Evolutionary conservation across 1,284 basidiomycete genomes (phyloP).

Genomic region (Cutaneotrichosporon sp.): DNA sequence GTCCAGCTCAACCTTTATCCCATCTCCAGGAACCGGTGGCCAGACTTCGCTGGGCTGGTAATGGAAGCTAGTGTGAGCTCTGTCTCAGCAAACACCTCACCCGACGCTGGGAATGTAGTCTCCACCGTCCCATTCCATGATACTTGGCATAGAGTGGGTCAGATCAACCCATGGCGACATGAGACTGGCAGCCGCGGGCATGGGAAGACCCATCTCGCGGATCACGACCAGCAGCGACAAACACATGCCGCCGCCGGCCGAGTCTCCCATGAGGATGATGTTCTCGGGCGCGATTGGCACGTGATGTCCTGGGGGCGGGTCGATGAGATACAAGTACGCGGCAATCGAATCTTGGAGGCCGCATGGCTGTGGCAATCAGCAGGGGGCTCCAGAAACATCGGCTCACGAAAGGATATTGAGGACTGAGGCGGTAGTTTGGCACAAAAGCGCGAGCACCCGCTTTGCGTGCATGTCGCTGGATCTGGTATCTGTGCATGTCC

Average conservation of each 20-base stretch:
- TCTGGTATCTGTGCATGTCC: conserved; percentile 62
- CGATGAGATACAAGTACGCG: conserved; percentile 65
- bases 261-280: conserved; percentile 85
- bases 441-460: conserved; percentile 76
- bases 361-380: conserved; percentile 55
- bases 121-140: conserved; percentile 53
- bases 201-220: conserved; percentile 76
- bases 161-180: conserved; percentile 91
- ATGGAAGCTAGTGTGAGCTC: conserved; percentile 43
- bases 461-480: conserved; percentile 85
- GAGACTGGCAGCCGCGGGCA: conserved; percentile 78
- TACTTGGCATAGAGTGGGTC: conserved; percentile 88
- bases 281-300: conserved; percentile 72
- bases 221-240: conserved; percentile 83
- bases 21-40: conserved; percentile 47
- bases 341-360: conserved; percentile 53
- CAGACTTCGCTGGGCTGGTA: conserved; percentile 51
- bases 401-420: conserved; percentile 94
- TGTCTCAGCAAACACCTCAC: conserved; percentile 25
- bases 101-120: conserved; percentile 49
- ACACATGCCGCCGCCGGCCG: conserved; percentile 85
- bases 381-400: conserved; percentile 33
- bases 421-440: conserved; percentile 81
- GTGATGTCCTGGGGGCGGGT: conserved; percentile 62
- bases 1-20: conserved; percentile 40